A percentile compares a stretch with the other conserved stretches of the same genome.
Evolutionary conservation across 495 filamentous ascomycete species (phyloP).

Genomic region (Xylaria telfairii): DNA sequence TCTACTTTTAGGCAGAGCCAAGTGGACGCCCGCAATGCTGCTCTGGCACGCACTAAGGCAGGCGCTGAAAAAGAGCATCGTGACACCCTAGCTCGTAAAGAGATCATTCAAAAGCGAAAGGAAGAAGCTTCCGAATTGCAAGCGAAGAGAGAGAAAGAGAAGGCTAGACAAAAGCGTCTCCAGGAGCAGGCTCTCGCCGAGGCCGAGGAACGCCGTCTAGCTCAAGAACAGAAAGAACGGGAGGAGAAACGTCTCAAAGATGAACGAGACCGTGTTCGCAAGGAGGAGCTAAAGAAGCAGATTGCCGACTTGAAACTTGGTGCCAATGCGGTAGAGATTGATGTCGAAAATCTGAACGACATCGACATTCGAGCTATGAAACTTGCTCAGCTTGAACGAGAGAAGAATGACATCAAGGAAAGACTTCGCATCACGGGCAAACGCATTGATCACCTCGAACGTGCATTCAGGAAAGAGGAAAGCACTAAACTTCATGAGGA

Average conservation of each 20-base stretch:
- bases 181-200: constrained; percentile 85
- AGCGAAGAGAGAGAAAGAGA: constrained; percentile 88
- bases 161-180: constrained; percentile 81
- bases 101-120: constrained; percentile 95
- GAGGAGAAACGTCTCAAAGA: constrained; percentile 86
- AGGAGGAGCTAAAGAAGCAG: constrained; percentile 94
- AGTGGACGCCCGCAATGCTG: constrained; percentile 77
- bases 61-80: constrained; percentile 91
- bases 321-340: constrained; percentile 81
- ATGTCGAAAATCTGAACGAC: constrained; percentile 74
- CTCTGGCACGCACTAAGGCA: constrained; percentile 77
- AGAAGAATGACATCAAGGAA: constrained; percentile 93
- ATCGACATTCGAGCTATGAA: constrained; percentile 95
- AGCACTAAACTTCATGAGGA: constrained; percentile 88
- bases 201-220: constrained; percentile 83
- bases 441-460: constrained; percentile 96
- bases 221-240: constrained; percentile 88
- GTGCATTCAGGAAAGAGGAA: constrained; percentile 94
- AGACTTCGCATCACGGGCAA: constrained; percentile 90
- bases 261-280: constrained; percentile 89
- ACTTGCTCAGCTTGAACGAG: constrained; percentile 91
- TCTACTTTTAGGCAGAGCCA: constrained; percentile 82
- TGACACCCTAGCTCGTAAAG: constrained; percentile 85
- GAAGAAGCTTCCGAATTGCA: constrained; percentile 85
- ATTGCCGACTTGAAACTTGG: constrained; percentile 88